These are phyloP conservation scores for Suillus weaverae DNA, from an alignment of 768 basidiomycete genomes.

Conservation along the genomic window DNA sequence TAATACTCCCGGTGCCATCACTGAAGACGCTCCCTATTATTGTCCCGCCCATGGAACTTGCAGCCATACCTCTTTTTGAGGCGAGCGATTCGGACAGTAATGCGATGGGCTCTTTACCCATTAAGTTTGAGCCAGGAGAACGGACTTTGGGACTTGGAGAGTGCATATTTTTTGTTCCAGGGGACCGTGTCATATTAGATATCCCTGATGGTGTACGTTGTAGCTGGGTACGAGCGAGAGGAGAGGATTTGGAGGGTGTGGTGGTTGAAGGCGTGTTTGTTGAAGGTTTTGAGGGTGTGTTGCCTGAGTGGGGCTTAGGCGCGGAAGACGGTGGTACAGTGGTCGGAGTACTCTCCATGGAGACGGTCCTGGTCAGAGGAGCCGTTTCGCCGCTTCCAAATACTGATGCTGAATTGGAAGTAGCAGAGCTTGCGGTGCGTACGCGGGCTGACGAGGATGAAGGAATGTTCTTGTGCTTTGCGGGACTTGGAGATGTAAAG, in stretches of 20 bases:
- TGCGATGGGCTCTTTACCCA: slow-evolving; percentile 12
- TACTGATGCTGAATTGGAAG: slow-evolving; percentile 2
- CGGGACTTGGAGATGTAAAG: slow-evolving; percentile 42
- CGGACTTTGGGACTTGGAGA: slow-evolving; percentile 2
- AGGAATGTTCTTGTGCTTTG: slow-evolving; percentile 22
- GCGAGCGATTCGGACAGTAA: slow-evolving; percentile 20
- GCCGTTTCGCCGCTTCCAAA: not conserved
- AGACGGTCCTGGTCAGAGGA: not conserved
- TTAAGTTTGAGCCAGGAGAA: not conserved
- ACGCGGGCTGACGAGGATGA: not conserved
- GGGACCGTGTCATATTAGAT: slow-evolving; percentile 12
- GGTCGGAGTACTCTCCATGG: slow-evolving; percentile 3
- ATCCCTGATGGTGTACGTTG: slow-evolving; percentile 23
- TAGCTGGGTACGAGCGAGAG: slow-evolving; percentile 11
- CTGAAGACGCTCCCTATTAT: not conserved
- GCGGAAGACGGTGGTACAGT: slow-evolving; percentile 27
- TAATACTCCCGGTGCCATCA: not conserved
- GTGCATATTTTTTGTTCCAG: slow-evolving; percentile 7
- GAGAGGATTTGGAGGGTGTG: slow-evolving; percentile 22
- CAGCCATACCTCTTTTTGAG: not conserved
- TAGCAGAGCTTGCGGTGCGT: not conserved
- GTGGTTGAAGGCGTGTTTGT: slow-evolving; percentile 20
- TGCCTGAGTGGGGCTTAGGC: slow-evolving; percentile 39
- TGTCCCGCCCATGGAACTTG: not conserved
- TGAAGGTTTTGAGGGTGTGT: slow-evolving; percentile 26